Base-by-base conservation (phyloP, 345 rosid genomes). In the Arabidopsis arenosa region DNA sequence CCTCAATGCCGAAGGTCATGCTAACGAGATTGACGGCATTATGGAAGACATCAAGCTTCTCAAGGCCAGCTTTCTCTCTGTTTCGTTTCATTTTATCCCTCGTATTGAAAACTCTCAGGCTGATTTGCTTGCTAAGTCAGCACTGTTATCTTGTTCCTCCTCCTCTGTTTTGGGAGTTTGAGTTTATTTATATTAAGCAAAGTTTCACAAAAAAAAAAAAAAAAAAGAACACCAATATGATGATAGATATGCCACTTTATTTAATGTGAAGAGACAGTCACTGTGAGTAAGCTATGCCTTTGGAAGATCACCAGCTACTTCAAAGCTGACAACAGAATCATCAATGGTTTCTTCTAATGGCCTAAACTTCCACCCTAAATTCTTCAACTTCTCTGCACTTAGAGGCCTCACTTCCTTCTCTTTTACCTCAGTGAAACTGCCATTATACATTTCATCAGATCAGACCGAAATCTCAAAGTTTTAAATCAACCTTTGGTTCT, bases 291-390 rank as follows among this genome's bases (percentile, higher is more conserved):
- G 45, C 45, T 68, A 72, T n/a, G 54, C 57, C 35, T 65, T 72
- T 66, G 73, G 82, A 49, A 80, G 47, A 74, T 47, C 76, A 26
- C 84, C 86, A 28, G 43, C 44, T 40, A 56, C 75, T 69, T 80
- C 83, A 62, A 72, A 80, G 64, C 74, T 77, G 60, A 80, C 64
- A 35, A 88, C 73, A 73, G 86, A 23, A 74, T 82, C 91, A 18
- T 61, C 60, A 9, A 83, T 66, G 10, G 86, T 79, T 60, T 85
- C 82, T 56, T 84, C 84, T 66, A 86, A 41, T 51, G 84, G 35
- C 66, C 87, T 74, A 61, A 72, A 81, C 37, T 75, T 84, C 91
- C 87, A 86, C 33, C 88, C 85, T 40, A 83, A 68, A 13, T 66
- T 80, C 70, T 76, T 69, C 82, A 85, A 33, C 80, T 84, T 89